Percentiles rank a stretch among this genome's conserved stretches.
phyloP scores from a whole-genome alignment of 345 rosid species.

The Lepidium sativum region DNA sequence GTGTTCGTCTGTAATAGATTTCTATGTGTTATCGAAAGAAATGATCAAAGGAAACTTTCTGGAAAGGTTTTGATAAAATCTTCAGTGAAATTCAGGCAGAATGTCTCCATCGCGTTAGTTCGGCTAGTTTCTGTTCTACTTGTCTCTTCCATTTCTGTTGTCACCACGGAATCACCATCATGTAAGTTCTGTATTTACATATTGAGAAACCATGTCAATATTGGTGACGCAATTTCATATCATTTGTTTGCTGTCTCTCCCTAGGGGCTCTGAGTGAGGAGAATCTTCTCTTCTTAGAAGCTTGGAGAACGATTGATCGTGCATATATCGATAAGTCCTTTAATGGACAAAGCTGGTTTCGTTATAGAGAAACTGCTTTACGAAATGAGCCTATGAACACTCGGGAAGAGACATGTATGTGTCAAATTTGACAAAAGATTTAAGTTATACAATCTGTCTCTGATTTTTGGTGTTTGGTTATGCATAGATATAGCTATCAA shows the following conservation, averaged over 20 bases:
- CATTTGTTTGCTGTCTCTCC: conserved; percentile 4
- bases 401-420: conserved; percentile 81
- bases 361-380: conserved; percentile 83
- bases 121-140: conserved; percentile 41
- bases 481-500: conserved; percentile 66
- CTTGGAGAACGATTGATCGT: conserved; percentile 96
- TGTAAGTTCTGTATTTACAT: conserved; percentile 41
- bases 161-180: conserved; percentile 39
- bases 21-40: conserved; percentile 16
- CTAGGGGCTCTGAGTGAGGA: conserved; percentile 76
- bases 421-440: not conserved
- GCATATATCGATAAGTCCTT: conserved; percentile 84
- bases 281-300: conserved; percentile 84
- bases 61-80: conserved; percentile 14
- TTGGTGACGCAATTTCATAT: not conserved
- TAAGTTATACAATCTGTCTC: not conserved
- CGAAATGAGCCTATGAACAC: conserved; percentile 84
- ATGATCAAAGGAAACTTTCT: conserved; percentile 13
- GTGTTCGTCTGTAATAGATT: conserved; percentile 19
- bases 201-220: not conserved
- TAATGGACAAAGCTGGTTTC: conserved; percentile 97
- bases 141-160: conserved; percentile 53
- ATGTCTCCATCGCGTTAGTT: conserved; percentile 34
- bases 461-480: conserved; percentile 21
- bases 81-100: conserved; percentile 34